A percentile compares a stretch with the other conserved stretches of the same genome.
These are phyloP conservation scores for Suillus weaverae DNA, from an alignment of 768 basidiomycete genomes.

Conservation along the genomic window DNA sequence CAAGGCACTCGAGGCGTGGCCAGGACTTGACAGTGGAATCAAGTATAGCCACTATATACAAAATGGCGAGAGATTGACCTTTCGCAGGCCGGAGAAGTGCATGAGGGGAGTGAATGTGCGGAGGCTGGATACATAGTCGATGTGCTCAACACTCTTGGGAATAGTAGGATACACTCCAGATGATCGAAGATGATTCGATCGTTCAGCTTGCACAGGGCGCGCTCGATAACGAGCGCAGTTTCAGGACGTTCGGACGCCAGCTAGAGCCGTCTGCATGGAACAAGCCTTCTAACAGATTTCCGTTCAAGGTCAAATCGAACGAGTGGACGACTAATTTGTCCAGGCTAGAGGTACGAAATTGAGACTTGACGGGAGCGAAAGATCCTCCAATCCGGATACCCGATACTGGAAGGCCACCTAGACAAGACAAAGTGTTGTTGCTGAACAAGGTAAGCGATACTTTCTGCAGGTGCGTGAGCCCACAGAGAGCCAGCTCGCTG, in stretches of 20 bases:
- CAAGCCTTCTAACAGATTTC: background rate
- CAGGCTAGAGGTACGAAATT: background rate
- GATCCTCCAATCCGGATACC: background rate
- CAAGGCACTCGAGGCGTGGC: background rate
- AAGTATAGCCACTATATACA: background rate
- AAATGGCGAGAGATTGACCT: background rate
- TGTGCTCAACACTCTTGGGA: background rate
- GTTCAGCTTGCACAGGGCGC: background rate
- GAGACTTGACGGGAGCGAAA: background rate
- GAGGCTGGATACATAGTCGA: background rate
- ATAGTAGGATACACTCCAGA: background rate
- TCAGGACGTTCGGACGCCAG: background rate
- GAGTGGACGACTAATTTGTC: background rate
- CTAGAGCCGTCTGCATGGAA: background rate
- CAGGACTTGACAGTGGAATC: background rate
- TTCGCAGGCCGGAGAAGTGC: background rate
- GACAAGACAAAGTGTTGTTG: background rate
- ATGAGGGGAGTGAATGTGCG: background rate
- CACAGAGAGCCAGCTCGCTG: background rate
- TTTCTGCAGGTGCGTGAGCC: background rate
- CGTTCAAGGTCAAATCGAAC: background rate
- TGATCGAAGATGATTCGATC: background rate
- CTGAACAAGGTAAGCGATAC: background rate
- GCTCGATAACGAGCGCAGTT: background rate
- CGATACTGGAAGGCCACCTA: background rate